These are phyloP conservation scores for Backusella luteola DNA, from an alignment of 192 early-diverging fungal species.

Conservation along the genomic window DNA sequence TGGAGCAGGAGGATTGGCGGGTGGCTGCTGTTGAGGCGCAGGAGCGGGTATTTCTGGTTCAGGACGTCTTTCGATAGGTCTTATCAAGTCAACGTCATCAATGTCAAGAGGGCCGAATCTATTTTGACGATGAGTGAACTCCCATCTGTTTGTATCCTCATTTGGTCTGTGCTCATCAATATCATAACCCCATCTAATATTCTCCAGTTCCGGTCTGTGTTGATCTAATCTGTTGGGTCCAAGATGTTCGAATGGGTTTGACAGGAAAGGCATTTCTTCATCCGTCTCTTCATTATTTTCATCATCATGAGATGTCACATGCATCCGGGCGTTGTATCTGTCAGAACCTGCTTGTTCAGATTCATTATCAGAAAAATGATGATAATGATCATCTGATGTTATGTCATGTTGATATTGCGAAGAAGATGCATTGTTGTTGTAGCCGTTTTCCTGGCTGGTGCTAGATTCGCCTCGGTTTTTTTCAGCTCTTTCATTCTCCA, in stretches of 20 bases:
- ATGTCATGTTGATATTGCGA: not conserved
- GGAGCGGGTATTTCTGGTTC: not conserved
- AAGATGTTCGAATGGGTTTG: not conserved
- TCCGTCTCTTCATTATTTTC: not conserved
- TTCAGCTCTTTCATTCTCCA: not conserved
- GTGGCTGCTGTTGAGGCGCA: not conserved
- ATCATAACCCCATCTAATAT: not conserved
- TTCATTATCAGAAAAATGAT: conserved; percentile 3
- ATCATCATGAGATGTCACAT: not conserved
- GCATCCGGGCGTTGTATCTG: not conserved
- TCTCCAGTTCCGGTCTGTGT: not conserved
- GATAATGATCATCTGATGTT: not conserved
- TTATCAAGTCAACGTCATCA: not conserved
- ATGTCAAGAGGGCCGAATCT: not conserved
- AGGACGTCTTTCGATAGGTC: not conserved
- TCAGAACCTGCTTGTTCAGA: not conserved
- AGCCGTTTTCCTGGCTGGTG: not conserved
- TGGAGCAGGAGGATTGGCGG: not conserved
- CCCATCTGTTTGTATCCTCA: not conserved
- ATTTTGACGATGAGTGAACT: not conserved
- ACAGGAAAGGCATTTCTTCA: conserved; percentile 1
- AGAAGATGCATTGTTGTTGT: not conserved
- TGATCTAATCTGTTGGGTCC: not conserved
- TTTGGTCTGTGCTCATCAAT: not conserved
- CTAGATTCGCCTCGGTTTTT: not conserved